A percentile compares a stretch with the other conserved stretches of the same genome.
Evolutionary conservation across 2,329 filamentous ascomycete genomes (phyloP).

Genomic region (Colletotrichum endophyticum): DNA sequence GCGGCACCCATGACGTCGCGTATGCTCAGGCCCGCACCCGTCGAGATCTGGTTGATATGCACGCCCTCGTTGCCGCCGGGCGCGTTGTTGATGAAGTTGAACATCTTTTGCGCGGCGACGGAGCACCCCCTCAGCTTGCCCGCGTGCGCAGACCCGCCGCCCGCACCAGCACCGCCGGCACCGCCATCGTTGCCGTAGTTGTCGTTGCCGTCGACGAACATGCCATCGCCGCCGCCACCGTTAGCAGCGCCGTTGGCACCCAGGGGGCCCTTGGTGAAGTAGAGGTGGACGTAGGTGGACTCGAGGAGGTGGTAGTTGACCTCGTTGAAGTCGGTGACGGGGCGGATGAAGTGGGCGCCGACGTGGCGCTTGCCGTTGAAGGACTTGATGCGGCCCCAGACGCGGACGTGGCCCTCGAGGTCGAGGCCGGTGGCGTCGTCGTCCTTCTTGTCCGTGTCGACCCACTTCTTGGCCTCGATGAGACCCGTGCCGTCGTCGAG

Average conservation of each 20-base stretch:
- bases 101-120: slow-evolving; percentile 71
- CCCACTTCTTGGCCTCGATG: slow-evolving; percentile 90
- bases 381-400: slow-evolving; percentile 82
- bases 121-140: slow-evolving; percentile 55
- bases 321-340: slow-evolving; percentile 87
- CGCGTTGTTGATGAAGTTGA: slow-evolving; percentile 68
- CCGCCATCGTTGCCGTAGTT: slow-evolving; percentile 44
- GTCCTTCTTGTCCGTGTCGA: slow-evolving; percentile 67
- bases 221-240: slow-evolving; percentile 43
- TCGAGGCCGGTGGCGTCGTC: slow-evolving; percentile 59
- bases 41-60: slow-evolving; percentile 78
- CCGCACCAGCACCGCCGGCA: slow-evolving; percentile 40
- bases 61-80: slow-evolving; percentile 82
- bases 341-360: slow-evolving; percentile 79
- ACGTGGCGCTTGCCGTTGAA: slow-evolving; percentile 87
- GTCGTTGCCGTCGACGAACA: slow-evolving; percentile 61
- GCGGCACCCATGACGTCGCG: slow-evolving; percentile 77
- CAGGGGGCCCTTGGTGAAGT: slow-evolving; percentile 74
- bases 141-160: slow-evolving; percentile 32
- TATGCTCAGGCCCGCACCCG: slow-evolving; percentile 66
- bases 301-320: slow-evolving; percentile 92
- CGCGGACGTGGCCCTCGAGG: slow-evolving; percentile 81
- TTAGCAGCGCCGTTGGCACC: slow-evolving; percentile 43
- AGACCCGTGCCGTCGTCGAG: slow-evolving; percentile 94
- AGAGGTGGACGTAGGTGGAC: slow-evolving; percentile 85